phyloP scores from a whole-genome alignment of 371 early-diverging fungal species.

The Rhizomucor pusillus region DNA sequence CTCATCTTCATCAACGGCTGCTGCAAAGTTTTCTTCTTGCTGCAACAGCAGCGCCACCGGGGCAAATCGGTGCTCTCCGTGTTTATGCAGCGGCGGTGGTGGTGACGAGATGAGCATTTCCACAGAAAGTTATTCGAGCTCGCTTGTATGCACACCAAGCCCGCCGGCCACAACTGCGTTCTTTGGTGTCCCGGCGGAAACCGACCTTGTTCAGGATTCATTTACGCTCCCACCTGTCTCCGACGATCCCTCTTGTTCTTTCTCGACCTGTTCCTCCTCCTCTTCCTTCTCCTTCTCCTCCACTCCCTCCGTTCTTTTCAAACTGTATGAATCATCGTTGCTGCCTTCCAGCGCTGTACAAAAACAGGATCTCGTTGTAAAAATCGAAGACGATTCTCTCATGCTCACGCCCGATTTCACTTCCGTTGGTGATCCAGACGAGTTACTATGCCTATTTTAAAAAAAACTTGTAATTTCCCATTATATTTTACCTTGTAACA shows the following conservation, averaged over 20 bases:
- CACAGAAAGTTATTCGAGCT: constrained; percentile 3
- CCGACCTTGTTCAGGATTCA: constrained; percentile 26
- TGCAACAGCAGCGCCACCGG: not conserved
- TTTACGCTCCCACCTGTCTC: constrained; percentile 35
- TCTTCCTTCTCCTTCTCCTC: constrained; percentile 12
- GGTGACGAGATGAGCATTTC: constrained; percentile 21
- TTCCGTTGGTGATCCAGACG: constrained; percentile 13
- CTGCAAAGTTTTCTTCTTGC: no score
- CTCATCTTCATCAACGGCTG: no score
- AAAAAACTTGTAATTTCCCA: constrained; percentile 5
- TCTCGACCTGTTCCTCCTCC: constrained; percentile 3
- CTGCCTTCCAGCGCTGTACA: constrained; percentile 25
- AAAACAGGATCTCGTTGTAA: constrained; percentile 23
- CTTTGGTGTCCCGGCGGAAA: constrained; percentile 11
- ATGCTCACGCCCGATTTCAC: constrained; percentile 10
- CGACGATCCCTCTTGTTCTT: constrained; percentile 11
- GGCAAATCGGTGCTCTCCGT: constrained; percentile 5
- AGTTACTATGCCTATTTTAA: constrained; percentile 23
- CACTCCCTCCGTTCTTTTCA: constrained; percentile 2
- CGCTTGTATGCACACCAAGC: constrained; percentile 33
- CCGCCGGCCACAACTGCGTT: constrained; percentile 23
- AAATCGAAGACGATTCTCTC: constrained; percentile 19
- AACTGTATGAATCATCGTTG: constrained; percentile 17
- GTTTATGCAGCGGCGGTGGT: constrained; percentile 6
- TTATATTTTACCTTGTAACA: constrained; percentile 3